phyloP scores from a whole-genome alignment of 306 rosid species.

The Begonia peltatifolia region DNA sequence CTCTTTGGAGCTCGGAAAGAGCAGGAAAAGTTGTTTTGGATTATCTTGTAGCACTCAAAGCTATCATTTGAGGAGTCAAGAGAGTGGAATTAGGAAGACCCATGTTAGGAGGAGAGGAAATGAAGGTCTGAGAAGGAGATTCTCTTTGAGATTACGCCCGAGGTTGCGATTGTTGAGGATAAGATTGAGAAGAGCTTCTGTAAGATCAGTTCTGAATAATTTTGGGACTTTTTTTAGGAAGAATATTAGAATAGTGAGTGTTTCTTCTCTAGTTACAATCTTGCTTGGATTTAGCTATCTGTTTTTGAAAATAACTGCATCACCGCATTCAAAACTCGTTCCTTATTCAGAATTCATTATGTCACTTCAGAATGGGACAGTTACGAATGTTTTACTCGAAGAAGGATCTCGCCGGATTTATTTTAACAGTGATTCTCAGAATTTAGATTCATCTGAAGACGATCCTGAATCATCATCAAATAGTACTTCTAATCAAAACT shows the following conservation, averaged over 20 bases:
- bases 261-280: slow-evolving; percentile 41
- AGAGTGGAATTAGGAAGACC: slow-evolving; percentile 24
- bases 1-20: slow-evolving; percentile 21
- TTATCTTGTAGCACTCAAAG: slow-evolving; percentile 29
- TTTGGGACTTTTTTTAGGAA: slow-evolving; percentile 35
- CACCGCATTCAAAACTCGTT: slow-evolving; percentile 50
- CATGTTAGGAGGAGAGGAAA: slow-evolving; percentile 24
- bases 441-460: slow-evolving; percentile 16
- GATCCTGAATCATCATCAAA: slow-evolving; percentile 20
- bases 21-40: slow-evolving; percentile 28
- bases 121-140: slow-evolving; percentile 32
- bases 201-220: slow-evolving; percentile 37
- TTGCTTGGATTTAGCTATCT: slow-evolving; percentile 53
- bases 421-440: slow-evolving; percentile 23
- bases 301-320: slow-evolving; percentile 52
- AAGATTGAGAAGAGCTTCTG: slow-evolving; percentile 43
- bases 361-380: slow-evolving; percentile 51
- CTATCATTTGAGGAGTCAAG: slow-evolving; percentile 37
- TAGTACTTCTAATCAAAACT: slow-evolving; percentile 18
- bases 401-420: slow-evolving; percentile 86
- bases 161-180: slow-evolving; percentile 50
- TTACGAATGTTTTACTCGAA: slow-evolving; percentile 58
- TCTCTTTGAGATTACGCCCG: slow-evolving; percentile 66
- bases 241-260: slow-evolving; percentile 39
- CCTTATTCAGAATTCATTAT: slow-evolving; percentile 71